Evolutionary conservation across 805 yeast species (phyloP).

Genomic region (Torulaspora microellipsoides): DNA sequence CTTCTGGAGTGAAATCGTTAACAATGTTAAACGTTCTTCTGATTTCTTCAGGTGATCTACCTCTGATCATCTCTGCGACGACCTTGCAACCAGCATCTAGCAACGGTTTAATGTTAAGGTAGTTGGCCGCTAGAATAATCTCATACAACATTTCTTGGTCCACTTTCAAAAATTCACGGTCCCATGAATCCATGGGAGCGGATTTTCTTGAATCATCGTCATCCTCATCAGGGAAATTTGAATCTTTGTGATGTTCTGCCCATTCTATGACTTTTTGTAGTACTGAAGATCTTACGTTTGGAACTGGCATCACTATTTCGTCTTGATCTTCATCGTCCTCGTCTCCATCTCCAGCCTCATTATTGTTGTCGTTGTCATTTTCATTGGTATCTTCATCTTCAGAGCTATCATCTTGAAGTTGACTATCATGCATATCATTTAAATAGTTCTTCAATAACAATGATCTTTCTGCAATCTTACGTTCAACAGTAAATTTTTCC

Average conservation of each 20-base stretch:
- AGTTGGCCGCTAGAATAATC: slow-evolving; percentile 76
- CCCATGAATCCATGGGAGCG: slow-evolving; percentile 96
- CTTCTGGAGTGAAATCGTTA: slow-evolving; percentile 81
- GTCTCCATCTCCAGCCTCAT: slow-evolving; percentile 38
- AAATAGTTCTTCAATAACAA: slow-evolving; percentile 81
- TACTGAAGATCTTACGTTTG: slow-evolving; percentile 83
- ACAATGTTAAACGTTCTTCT: slow-evolving; percentile 75
- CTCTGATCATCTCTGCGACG: slow-evolving; percentile 80
- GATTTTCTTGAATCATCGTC: slow-evolving; percentile 82
- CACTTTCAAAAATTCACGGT: slow-evolving; percentile 85
- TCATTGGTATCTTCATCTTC: slow-evolving; percentile 40
- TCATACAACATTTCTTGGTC: slow-evolving; percentile 88
- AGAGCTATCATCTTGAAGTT: slow-evolving; percentile 53
- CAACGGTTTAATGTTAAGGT: slow-evolving; percentile 67
- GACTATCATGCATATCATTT: slow-evolving; percentile 57
- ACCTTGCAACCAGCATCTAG: slow-evolving; percentile 76
- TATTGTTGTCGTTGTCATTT: slow-evolving; percentile 45
- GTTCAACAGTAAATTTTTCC: slow-evolving; percentile 70
- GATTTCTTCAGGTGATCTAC: slow-evolving; percentile 74
- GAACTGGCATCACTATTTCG: slow-evolving; percentile 79
- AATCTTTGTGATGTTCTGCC: slow-evolving; percentile 91
- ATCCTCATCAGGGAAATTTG: slow-evolving; percentile 68
- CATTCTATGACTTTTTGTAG: slow-evolving; percentile 89
- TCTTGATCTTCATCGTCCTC: slow-evolving; percentile 59
- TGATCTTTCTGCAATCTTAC: slow-evolving; percentile 82